Evolutionary conservation across 2,329 filamentous ascomycete genomes (phyloP), one percentile per base, ranked within the genome.

Genomic region (Aspergillus fijiensis): DNA sequence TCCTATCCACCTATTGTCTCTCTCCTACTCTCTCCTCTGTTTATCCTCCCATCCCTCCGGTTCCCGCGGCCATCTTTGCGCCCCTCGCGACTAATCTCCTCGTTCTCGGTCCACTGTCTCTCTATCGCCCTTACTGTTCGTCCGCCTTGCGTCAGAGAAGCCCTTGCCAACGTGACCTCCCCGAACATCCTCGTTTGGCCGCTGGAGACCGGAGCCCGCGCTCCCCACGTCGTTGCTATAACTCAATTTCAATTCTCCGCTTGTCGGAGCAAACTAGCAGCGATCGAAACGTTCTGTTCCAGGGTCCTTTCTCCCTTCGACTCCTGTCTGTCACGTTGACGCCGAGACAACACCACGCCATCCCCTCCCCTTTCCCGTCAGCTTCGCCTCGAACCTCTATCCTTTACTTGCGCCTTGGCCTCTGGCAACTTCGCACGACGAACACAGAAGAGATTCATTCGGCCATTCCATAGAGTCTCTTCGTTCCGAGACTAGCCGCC

Each of bases 131-230:
- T 67, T 68, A 58, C 67, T 65, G 59, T 68, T 61, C 63, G 65
- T 68, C 62, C 63, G 65, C 67, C 67, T 71, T 70, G 69, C 70
- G 64, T 72, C 69, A 67, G 63, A 63, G 57, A 63, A 63, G 58
- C 64, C 67, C 69, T 67, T 66, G 63, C 39, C 66, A 70, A 70
- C 70, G 69, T 72, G 69, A 72, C 63, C 63, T 62, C 57, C 62
- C 60, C 50, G 57, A 54, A 56, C 62, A 61, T 62, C 63, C 60
- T 65, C 61, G 60, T 67, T 65, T 64, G 65, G 62, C 64, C 66
- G 63, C 63, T 65, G 66, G 64, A 68, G 66, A 63, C 66, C 63
- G 65, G 65, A 65, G 64, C 57, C 57, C 49, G 60, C 61, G 59
- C 54, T 60, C 52, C 57, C 57, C 48, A 60, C 27, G 49, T 59